Base-by-base conservation (phyloP, 768 basidiomycete species). In the Ramaria rubella region DNA sequence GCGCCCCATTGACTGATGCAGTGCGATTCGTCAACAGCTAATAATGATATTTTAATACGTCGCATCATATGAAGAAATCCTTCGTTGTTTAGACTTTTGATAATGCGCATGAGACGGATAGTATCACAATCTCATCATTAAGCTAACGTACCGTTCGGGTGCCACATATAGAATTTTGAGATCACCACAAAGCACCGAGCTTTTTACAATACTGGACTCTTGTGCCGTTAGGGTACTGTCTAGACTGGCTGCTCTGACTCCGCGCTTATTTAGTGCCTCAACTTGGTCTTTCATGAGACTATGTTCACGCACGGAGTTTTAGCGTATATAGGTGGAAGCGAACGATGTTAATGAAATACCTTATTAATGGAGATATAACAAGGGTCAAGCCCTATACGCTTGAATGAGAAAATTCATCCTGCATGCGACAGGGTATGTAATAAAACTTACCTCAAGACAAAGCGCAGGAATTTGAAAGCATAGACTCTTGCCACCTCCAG, bases 21-120 rank as follows among this genome's bases (percentile, higher is more conserved):
- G 54, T 79, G 77, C 1, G 76, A 74, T 60, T 79, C 77, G 50
- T 80, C 78, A 1, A 80, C 73, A 0, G 79, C 78, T 1, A 80
- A 67, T 0, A 81, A 65, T 1, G 75, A 71, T 9, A 80, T 74
- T 38, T 69, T 70, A 31, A 76, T 71, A 11, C 65, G 62, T 7
- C 62, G 58, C 68, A 81, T 76, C 71, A 80, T 67, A n/a, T 70
- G 58, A 9, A 74, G 59, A 63, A 77, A 74, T 0, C 68, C 60
- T 60, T 78, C 77, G 59, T 77, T 78, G 62, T 76, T 77, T 26
- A 78, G 63, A 46, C 75, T 75, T 15, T 23, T 3, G n/a, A n/a
- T n/a, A n/a, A n/a, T 33, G 11, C 17, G 12, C 3, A 19, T 26
- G 9, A 50, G 17, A 14, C 33, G 12, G 38, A 44, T 7, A n/a